phyloP scores from a whole-genome alignment of 2,329 filamentous ascomycete species.

The Arthroderma sp. region DNA sequence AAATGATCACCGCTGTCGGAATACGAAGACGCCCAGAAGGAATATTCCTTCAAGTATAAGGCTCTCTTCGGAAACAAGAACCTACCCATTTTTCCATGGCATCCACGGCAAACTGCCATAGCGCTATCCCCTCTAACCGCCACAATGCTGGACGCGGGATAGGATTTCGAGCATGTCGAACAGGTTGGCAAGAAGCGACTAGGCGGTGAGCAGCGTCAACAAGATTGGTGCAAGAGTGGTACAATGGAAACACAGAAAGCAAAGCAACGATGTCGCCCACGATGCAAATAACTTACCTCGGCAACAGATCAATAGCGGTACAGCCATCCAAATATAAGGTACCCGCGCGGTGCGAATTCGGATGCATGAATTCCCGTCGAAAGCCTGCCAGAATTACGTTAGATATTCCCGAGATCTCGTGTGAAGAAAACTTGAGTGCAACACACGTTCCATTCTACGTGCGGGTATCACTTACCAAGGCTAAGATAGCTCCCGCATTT shows the following conservation, averaged over 20 bases:
- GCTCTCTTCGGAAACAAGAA: neutral
- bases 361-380: conserved; percentile 57
- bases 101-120: conserved; percentile 64
- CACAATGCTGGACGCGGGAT: conserved; percentile 49
- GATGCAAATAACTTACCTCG: conserved; percentile 36
- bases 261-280: neutral
- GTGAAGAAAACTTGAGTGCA: neutral
- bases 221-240: neutral
- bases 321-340: conserved; percentile 67
- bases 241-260: neutral
- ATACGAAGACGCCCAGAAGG: neutral
- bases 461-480: conserved; percentile 24
- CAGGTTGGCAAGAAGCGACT: conserved; percentile 63
- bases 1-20: neutral
- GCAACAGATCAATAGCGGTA: conserved; percentile 61
- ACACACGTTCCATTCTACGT: neutral
- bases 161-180: conserved; percentile 56
- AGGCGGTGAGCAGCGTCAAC: neutral
- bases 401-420: neutral
- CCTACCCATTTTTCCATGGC: conserved; percentile 61
- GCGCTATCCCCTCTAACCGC: conserved; percentile 61
- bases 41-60: conserved; percentile 1
- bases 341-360: conserved; percentile 59
- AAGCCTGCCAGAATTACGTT: conserved; percentile 31
- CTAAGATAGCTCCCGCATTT: conserved; percentile 41